Base-by-base conservation (phyloP, 2,329 filamentous ascomycete species). In the Bimuria novae-zelandiae region DNA sequence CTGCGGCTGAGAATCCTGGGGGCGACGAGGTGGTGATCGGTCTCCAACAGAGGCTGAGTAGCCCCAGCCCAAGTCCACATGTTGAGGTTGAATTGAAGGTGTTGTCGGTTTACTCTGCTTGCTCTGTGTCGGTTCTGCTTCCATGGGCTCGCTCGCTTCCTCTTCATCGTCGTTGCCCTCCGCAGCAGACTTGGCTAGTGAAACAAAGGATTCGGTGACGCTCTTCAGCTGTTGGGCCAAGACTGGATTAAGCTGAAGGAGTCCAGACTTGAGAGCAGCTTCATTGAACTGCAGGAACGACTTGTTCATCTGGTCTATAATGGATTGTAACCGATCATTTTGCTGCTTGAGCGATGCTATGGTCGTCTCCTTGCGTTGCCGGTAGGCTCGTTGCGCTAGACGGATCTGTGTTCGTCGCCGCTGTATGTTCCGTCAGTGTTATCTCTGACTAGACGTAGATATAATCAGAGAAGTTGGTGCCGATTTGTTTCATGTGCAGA, bases 321-420 rank as follows among this genome's bases (percentile, higher is more conserved):
- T 84, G 12, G 81, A 79, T 53, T 87, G 83, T n/a, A 95, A 81
- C 21, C 84, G 80, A 49, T 85, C 78, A 22, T 93, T 89, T 55
- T 87, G 82, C 49, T 84, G 81, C 67, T 91, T 87, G 10, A 96
- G 79, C 1, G 84, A 84, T 23, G 84, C 82, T 51, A 96, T 93
- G 4, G 89, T 89, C 19, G 83, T 87, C 68, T 96, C 92, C 74
- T 96, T 96, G 46, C 92, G 86, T 65, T 89, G 85, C 14, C 92
- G 85, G 68, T 96, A 96, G 0, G 90, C 90, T 60, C 91, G 81
- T 71, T 96, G 92, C 1, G 92, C 92, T 49, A 93, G 82, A 21
- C 92, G 86, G 58, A 96, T 94, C 70, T 96, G 92, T 4, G 90
- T 93, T 49, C 92, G 84, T 47, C 92, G 88, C 56, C 90, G 87